phyloP scores from a whole-genome alignment of 176 grass and related monocot genomes.

The Stipa capillata region DNA sequence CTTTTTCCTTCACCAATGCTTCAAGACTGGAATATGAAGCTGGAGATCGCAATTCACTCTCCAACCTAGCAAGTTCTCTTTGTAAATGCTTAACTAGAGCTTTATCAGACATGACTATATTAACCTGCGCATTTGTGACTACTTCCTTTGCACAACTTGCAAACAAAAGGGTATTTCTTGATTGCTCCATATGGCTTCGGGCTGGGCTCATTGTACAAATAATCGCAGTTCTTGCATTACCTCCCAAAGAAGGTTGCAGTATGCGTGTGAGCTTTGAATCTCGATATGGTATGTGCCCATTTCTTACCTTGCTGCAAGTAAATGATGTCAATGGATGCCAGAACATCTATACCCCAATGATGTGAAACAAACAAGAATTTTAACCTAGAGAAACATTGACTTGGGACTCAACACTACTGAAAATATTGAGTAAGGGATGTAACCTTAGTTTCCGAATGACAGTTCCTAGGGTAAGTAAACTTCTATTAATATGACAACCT shows the following conservation, averaged over 20 bases:
- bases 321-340: neutral
- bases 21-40: slow-evolving; percentile 54
- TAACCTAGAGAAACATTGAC: neutral
- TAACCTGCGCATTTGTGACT: neutral
- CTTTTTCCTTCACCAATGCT: slow-evolving; percentile 68
- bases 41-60: slow-evolving; percentile 68
- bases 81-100: neutral
- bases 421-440: slow-evolving; percentile 2
- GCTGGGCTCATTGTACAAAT: slow-evolving; percentile 89
- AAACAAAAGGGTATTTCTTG: slow-evolving; percentile 51
- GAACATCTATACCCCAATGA: neutral
- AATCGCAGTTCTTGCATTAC: slow-evolving; percentile 85
- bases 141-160: neutral
- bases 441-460: slow-evolving; percentile 93
- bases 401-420: neutral
- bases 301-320: slow-evolving; percentile 81
- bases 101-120: neutral
- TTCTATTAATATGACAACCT: slow-evolving; percentile 95
- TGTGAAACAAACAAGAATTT: neutral
- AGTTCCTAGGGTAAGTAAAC: slow-evolving; percentile 76
- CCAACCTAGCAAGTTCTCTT: slow-evolving; percentile 34
- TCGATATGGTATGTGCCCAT: slow-evolving; percentile 77
- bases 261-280: slow-evolving; percentile 95
- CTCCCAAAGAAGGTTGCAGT: slow-evolving; percentile 75
- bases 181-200: slow-evolving; percentile 70